Conservation (phyloP, 768 basidiomycete genomes). For the Suillus alpinus region DNA sequence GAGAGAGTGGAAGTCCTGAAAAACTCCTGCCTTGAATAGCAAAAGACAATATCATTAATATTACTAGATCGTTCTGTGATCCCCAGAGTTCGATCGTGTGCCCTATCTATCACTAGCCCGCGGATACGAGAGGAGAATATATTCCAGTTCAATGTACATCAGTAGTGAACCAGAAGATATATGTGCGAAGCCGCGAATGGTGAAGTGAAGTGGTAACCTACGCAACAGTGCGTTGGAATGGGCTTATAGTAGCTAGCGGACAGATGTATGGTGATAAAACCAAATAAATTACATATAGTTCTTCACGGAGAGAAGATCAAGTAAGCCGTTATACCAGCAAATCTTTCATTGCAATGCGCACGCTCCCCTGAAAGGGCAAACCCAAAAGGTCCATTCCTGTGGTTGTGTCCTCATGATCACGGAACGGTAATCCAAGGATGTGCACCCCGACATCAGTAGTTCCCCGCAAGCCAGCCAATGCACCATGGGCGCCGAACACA, state of each 20-base stretch:
- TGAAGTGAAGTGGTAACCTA: background rate
- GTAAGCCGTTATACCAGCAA: background rate
- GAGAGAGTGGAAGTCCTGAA: background rate
- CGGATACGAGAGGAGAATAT: background rate
- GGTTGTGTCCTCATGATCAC: conserved; percentile 17
- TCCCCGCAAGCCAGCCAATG: conserved; percentile 66
- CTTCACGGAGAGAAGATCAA: background rate
- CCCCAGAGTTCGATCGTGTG: background rate
- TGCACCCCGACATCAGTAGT: conserved; percentile 56
- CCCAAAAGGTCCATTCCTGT: conserved; percentile 50
- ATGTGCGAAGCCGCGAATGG: background rate
- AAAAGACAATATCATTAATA: background rate
- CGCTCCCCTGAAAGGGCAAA: conserved; percentile 65
- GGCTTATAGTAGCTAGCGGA: background rate
- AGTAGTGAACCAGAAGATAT: background rate
- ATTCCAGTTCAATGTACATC: background rate
- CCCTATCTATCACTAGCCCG: background rate
- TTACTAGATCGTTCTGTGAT: background rate
- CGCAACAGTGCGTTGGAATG: background rate
- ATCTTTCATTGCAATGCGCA: conserved; percentile 60
- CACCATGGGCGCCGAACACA: conserved; percentile 64
- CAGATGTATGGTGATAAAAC: background rate
- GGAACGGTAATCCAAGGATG: conserved; percentile 59
- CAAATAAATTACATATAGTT: background rate
- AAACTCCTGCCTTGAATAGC: background rate